Percentiles rank a stretch among this genome's conserved stretches.
Conservation (phyloP, 2,329 filamentous ascomycete species). For the Aureobasidium subglaciale region DNA sequence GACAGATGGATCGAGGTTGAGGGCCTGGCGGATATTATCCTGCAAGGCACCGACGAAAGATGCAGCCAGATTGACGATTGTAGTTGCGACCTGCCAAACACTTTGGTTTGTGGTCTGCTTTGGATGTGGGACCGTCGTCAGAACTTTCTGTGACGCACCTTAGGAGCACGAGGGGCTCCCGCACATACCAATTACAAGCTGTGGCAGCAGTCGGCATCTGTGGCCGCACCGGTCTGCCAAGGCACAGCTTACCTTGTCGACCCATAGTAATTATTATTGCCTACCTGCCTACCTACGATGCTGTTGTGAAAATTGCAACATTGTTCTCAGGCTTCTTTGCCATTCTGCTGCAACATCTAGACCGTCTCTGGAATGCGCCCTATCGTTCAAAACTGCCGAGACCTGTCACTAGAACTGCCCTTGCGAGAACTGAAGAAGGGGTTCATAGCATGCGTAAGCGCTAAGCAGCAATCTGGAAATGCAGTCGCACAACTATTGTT, state of each 20-base stretch:
- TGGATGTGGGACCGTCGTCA: background rate
- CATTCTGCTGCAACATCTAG: background rate
- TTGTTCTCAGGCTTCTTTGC: background rate
- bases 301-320: background rate
- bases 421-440: too few relatives aligned
- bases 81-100: background rate
- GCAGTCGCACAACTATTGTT: background rate
- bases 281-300: background rate
- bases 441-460: background rate
- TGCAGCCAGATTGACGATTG: conserved; percentile 12
- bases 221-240: background rate
- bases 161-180: background rate
- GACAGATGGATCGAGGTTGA: background rate
- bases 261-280: background rate
- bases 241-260: background rate
- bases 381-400: background rate
- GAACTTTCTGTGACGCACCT: conserved; percentile 5
- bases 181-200: conserved; percentile 1
- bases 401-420: too few relatives aligned
- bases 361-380: background rate
- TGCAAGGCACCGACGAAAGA: conserved; percentile 3
- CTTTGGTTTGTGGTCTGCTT: background rate
- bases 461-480: background rate
- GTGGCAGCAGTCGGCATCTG: background rate
- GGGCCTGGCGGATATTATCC: background rate